Conservation (phyloP, 2,329 filamentous ascomycete genomes). For the Akanthomyces muscarius region DNA sequence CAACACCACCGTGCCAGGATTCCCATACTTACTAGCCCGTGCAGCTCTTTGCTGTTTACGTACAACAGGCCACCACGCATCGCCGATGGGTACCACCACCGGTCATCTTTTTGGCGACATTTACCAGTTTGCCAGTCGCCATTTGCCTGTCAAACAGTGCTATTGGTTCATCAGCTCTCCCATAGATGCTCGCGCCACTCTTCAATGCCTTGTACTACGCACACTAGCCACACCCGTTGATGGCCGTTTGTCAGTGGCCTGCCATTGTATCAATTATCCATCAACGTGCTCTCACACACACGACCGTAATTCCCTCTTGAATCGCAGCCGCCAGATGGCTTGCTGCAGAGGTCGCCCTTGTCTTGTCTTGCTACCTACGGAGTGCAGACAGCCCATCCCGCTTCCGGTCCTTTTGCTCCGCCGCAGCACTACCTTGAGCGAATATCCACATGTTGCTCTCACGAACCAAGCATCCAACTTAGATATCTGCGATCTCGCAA, state of each 20-base stretch:
- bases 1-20: background rate
- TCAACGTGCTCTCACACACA: background rate
- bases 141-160: too few species aligned
- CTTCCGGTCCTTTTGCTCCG: background rate
- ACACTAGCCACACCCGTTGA: background rate
- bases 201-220: background rate
- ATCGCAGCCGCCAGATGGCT: background rate
- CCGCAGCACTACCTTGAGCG: background rate
- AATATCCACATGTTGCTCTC: background rate
- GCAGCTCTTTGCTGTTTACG: conserved; percentile 1
- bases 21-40: background rate
- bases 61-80: background rate
- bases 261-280: background rate
- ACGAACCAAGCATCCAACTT: too few species aligned
- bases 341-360: background rate
- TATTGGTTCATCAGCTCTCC: background rate
- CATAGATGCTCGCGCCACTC: background rate
- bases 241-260: background rate
- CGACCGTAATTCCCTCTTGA: background rate
- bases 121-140: too few species aligned
- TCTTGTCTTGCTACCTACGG: background rate
- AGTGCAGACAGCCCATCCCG: background rate
- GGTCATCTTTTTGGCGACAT: background rate
- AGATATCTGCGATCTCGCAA: too few species aligned
- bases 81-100: conserved; percentile 2